These are phyloP conservation scores for Pleoardoris graminearum DNA, from an alignment of 2,329 filamentous ascomycete species.

Conservation along the genomic window DNA sequence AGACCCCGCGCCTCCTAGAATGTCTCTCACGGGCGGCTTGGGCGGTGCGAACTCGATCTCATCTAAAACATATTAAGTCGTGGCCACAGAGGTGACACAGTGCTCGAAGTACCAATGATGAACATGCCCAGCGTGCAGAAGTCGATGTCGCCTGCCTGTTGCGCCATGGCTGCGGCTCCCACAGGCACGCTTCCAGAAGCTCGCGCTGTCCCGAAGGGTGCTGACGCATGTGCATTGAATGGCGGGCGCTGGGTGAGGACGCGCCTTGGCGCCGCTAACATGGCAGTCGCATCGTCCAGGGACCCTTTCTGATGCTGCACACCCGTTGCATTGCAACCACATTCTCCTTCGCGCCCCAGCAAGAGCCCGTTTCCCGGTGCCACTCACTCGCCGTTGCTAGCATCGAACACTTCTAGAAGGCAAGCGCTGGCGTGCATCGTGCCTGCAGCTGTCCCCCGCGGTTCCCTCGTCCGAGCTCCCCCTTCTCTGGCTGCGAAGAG, in stretches of 20 bases:
- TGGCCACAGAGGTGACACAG: constrained; percentile 14
- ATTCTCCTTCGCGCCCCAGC: constrained; percentile 5
- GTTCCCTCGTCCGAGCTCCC: constrained; percentile 6
- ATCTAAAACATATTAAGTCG: constrained; percentile 58
- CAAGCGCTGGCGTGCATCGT: constrained; percentile 5
- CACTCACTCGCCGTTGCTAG: constrained; percentile 11
- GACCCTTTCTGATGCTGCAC: constrained; percentile 10
- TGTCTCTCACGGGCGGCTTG: constrained; percentile 68
- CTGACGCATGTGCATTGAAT: constrained; percentile 9
- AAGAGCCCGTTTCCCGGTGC: background rate
- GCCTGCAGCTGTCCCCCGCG: constrained; percentile 6
- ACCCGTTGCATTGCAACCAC: constrained; percentile 12
- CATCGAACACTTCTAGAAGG: constrained; percentile 17
- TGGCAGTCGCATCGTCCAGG: constrained; percentile 14
- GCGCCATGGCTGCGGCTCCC: constrained; percentile 17
- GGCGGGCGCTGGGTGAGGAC: constrained; percentile 16
- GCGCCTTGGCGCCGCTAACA: constrained; percentile 22
- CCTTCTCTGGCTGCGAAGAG: constrained; percentile 27
- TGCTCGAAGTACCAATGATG: constrained; percentile 57
- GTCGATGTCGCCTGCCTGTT: constrained; percentile 46
- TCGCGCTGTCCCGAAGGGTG: background rate
- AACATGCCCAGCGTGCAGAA: constrained; percentile 67
- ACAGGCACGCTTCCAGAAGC: background rate
- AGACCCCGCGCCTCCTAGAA: constrained; percentile 87
- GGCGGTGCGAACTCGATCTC: constrained; percentile 84